phyloP scores from a whole-genome alignment of 2,329 filamentous ascomycete species.

The Aureobasidium leucospermi region DNA sequence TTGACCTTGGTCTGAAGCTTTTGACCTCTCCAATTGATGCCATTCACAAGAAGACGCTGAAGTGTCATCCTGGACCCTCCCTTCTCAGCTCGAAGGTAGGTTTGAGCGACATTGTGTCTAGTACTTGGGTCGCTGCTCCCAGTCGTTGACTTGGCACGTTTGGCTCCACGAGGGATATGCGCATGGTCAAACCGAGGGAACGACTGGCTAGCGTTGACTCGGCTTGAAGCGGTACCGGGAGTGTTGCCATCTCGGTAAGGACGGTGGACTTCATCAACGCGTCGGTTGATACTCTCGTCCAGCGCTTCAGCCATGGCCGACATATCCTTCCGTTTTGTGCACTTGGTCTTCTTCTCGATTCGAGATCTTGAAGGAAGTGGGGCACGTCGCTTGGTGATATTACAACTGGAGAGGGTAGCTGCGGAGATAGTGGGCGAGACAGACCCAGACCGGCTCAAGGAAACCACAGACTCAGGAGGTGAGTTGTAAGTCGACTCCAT shows the following conservation, averaged over 20 bases:
- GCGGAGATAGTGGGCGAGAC: background rate
- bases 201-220: background rate
- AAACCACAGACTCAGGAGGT: background rate
- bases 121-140: background rate
- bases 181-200: background rate
- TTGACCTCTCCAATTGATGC: background rate
- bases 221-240: background rate
- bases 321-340: background rate
- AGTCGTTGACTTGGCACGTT: background rate
- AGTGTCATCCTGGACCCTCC: background rate
- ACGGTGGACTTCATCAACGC: background rate
- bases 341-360: conserved; percentile 1
- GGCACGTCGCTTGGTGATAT: background rate
- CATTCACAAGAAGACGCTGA: background rate
- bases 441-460: background rate
- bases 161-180: background rate
- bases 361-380: background rate
- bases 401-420: background rate
- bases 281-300: background rate
- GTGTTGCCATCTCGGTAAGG: background rate
- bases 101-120: conserved; percentile 5
- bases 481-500: background rate
- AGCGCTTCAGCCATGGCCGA: background rate
- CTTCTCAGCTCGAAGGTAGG: conserved; percentile 1
- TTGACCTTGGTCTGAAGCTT: conserved; percentile 1